Conservation (phyloP, 306 rosid genomes). For the Quillaja saponaria region DNA sequence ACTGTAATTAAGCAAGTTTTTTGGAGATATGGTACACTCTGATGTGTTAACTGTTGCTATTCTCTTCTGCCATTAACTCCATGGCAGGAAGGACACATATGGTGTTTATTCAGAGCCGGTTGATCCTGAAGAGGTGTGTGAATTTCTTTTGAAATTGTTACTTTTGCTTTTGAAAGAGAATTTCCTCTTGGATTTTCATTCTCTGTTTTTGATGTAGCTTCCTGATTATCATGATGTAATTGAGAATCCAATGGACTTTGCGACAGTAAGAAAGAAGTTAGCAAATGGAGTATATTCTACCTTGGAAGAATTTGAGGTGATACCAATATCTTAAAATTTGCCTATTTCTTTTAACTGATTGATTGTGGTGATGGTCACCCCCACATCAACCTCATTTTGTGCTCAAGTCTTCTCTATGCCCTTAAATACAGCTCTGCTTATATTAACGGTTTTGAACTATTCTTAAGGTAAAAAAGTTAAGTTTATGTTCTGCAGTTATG, state of each 20-base stretch:
- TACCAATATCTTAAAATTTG: constrained; percentile 13
- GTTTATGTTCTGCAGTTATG: too few relatives aligned
- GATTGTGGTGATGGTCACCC: too few relatives aligned
- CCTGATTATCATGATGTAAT: constrained; percentile 95
- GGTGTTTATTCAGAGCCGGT: constrained; percentile 98
- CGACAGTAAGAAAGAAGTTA: constrained; percentile 85
- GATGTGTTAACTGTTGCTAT: constrained; percentile 12
- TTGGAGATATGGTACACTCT: not conserved
- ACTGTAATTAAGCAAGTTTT: constrained; percentile 1
- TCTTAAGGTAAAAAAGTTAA: too few relatives aligned
- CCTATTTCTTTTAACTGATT: too few relatives aligned
- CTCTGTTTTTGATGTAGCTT: constrained; percentile 63
- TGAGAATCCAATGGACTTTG: constrained; percentile 93
- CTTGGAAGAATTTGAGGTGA: constrained; percentile 90
- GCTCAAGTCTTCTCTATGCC: not conserved
- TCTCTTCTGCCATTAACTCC: constrained; percentile 21
- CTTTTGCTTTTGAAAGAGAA: constrained; percentile 30
- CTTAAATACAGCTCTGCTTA: too few relatives aligned
- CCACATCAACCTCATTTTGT: too few relatives aligned
- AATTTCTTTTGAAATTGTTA: constrained; percentile 16
- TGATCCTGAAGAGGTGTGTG: constrained; percentile 93
- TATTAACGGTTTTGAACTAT: too few relatives aligned
- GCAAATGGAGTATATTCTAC: constrained; percentile 72
- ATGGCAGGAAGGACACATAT: constrained; percentile 94
- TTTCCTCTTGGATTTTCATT: constrained; percentile 23